These are phyloP conservation scores for Plasmodiophora brassicae DNA, from an alignment of 208 protist genomes.

Conservation along the genomic window DNA sequence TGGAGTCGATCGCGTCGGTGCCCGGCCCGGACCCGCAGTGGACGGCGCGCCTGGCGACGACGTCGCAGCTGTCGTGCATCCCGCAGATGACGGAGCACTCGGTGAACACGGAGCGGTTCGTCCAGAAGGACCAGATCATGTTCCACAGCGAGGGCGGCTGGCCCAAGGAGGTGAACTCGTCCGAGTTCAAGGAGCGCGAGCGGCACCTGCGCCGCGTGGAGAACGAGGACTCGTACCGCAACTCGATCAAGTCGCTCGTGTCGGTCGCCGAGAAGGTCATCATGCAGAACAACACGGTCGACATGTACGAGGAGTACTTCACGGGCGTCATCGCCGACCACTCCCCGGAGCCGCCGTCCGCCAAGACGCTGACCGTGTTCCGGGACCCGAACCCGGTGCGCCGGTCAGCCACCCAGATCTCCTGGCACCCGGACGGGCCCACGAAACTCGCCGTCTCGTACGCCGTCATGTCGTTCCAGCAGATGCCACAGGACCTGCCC, in stretches of 20 bases:
- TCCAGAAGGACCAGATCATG: constrained; percentile 77
- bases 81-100: constrained; percentile 78
- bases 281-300: constrained; percentile 91
- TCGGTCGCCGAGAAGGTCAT: constrained; percentile 78
- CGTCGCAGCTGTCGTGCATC: constrained; percentile 79
- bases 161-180: constrained; percentile 88
- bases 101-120: constrained; percentile 85
- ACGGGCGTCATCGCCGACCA: constrained; percentile 66
- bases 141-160: constrained; percentile 88
- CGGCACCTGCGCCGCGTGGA: constrained; percentile 92
- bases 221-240: constrained; percentile 84
- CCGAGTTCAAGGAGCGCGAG: constrained; percentile 86
- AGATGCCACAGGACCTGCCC: constrained; percentile 74
- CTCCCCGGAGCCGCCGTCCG: constrained; percentile 71
- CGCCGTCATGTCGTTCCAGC: constrained; percentile 82
- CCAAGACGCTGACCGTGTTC: constrained; percentile 85
- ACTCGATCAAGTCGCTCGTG: constrained; percentile 74
- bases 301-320: constrained; percentile 94
- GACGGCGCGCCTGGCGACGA: constrained; percentile 71
- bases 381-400: constrained; percentile 74
- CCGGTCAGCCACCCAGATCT: constrained; percentile 78
- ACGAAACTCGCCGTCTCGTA: constrained; percentile 87
- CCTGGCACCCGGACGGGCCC: constrained; percentile 80
- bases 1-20: constrained; percentile 77
- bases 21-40: constrained; percentile 68